These are phyloP conservation scores for Adansonia grandidieri DNA, from an alignment of 441 rosid genomes.

Conservation along the genomic window DNA sequence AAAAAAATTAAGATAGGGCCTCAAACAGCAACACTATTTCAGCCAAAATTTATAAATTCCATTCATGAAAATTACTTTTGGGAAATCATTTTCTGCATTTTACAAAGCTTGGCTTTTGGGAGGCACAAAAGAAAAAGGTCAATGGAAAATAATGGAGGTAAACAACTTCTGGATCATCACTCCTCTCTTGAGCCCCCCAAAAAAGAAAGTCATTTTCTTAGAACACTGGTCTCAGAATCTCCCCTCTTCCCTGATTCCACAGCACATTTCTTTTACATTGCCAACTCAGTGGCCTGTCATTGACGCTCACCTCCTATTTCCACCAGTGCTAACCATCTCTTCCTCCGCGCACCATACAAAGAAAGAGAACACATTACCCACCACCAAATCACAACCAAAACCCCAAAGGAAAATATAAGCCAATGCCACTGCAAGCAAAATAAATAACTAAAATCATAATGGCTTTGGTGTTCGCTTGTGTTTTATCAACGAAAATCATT, in stretches of 20 bases:
- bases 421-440: neutral
- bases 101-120: neutral
- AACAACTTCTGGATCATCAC: neutral
- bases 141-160: neutral
- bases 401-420: neutral
- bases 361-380: neutral
- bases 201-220: constrained; percentile 9
- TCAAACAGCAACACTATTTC: neutral
- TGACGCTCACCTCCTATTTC: neutral
- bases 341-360: neutral
- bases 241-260: neutral
- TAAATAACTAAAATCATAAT: neutral
- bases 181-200: neutral
- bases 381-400: constrained; percentile 8
- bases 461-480: neutral
- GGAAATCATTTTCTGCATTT: neutral
- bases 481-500: neutral
- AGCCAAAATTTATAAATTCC: neutral
- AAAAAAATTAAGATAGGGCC: neutral
- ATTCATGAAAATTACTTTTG: neutral
- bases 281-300: neutral
- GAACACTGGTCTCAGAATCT: neutral
- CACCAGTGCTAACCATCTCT: neutral
- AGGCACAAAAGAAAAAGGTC: neutral
- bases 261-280: neutral